Percentiles rank a stretch among this genome's conserved stretches.
phyloP scores from a whole-genome alignment of 305 asterid genomes.

The Fraxinus angustifolia region DNA sequence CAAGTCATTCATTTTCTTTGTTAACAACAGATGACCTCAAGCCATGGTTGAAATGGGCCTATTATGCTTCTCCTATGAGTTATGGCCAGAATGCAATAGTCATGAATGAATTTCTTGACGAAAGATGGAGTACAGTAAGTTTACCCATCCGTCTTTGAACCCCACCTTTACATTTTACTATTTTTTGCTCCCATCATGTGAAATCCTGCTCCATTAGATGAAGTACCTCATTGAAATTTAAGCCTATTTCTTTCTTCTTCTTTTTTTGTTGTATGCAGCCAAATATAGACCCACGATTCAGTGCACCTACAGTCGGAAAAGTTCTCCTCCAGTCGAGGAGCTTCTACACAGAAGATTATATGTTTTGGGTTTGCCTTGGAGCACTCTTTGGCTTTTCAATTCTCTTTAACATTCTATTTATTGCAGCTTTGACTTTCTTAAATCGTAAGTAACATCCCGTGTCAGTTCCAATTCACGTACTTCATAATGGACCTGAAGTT shows the following conservation, averaged over 20 bases:
- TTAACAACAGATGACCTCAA: constrained; percentile 34
- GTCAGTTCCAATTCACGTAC: neutral
- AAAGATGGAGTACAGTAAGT: constrained; percentile 51
- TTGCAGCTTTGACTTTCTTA: constrained; percentile 36
- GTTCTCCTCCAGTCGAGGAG: constrained; percentile 41
- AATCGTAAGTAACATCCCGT: constrained; percentile 32
- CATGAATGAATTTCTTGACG: constrained; percentile 44
- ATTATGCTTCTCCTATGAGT: constrained; percentile 46
- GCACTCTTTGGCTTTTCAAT: constrained; percentile 44
- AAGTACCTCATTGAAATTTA: neutral
- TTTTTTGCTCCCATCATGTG: neutral
- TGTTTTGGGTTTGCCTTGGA: constrained; percentile 38
- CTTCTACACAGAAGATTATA: constrained; percentile 35
- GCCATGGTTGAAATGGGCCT: constrained; percentile 46
- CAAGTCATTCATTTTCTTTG: neutral
- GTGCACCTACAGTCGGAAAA: constrained; percentile 42
- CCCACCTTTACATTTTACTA: neutral
- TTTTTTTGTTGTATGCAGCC: constrained; percentile 31
- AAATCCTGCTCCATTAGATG: neutral
- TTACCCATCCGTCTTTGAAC: neutral
- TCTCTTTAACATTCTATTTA: constrained; percentile 38
- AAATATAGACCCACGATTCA: constrained; percentile 35
- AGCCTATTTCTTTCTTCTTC: neutral
- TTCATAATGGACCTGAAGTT: neutral
- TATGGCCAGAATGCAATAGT: constrained; percentile 48